These are phyloP conservation scores for Laguncularia racemosa DNA, from an alignment of 345 rosid genomes.

Conservation along the genomic window DNA sequence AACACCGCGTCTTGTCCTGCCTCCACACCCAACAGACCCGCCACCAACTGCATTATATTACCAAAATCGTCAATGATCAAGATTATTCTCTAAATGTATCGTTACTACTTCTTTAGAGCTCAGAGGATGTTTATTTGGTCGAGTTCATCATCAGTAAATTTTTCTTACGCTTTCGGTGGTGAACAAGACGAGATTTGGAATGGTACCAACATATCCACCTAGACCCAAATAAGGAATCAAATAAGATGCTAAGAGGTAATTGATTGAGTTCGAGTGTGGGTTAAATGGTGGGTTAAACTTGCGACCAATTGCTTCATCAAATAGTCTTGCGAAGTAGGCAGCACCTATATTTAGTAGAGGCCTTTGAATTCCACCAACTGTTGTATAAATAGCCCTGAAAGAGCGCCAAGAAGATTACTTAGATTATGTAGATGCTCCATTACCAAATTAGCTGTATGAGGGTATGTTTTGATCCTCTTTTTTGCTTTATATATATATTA, in stretches of 20 bases:
- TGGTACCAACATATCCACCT: constrained; percentile 61
- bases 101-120: too few species aligned
- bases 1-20: constrained; percentile 67
- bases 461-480: too few species aligned
- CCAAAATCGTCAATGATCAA: too few species aligned
- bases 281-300: constrained; percentile 48
- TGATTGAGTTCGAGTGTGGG: constrained; percentile 38
- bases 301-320: constrained; percentile 44
- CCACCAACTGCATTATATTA: constrained; percentile 36
- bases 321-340: constrained; percentile 27
- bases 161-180: constrained; percentile 28
- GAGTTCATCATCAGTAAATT: too few species aligned
- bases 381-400: constrained; percentile 48
- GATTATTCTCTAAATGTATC: too few species aligned
- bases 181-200: constrained; percentile 31
- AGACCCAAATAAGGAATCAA: constrained; percentile 63
- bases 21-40: constrained; percentile 52
- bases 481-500: too few species aligned
- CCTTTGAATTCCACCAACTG: constrained; percentile 49
- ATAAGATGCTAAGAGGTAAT: constrained; percentile 52
- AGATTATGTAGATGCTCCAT: not conserved
- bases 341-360: constrained; percentile 42
- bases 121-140: too few species aligned
- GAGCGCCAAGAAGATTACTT: not conserved
- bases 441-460: too few species aligned